These are phyloP conservation scores for Microcyclospora pomicola DNA, from an alignment of 2,329 filamentous ascomycete genomes.

Conservation along the genomic window DNA sequence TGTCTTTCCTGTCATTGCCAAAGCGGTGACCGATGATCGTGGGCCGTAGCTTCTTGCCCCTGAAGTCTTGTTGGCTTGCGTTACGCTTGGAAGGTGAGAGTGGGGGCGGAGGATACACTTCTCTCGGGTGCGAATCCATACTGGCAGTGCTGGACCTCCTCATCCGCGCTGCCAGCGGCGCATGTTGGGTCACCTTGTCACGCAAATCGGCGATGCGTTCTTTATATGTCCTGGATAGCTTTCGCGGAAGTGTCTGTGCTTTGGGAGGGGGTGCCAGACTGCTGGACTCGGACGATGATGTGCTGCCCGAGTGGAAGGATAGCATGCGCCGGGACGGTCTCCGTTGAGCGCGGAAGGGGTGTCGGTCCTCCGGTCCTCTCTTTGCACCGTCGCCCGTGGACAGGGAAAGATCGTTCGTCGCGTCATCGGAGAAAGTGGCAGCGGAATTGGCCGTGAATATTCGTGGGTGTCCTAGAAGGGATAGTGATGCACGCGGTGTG, in stretches of 20 bases:
- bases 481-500: slow-evolving; percentile 3
- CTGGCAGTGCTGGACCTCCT: slow-evolving; percentile 12
- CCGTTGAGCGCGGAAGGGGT: neutral
- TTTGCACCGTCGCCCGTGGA: neutral
- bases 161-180: slow-evolving; percentile 5
- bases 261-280: neutral
- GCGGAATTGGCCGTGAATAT: neutral
- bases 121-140: neutral
- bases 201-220: slow-evolving; percentile 4
- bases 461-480: neutral
- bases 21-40: slow-evolving; percentile 2
- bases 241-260: slow-evolving; percentile 2
- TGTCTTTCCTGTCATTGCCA: slow-evolving; percentile 19
- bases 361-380: neutral
- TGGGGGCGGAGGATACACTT: slow-evolving; percentile 1
- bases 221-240: slow-evolving; percentile 4
- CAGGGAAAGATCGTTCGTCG: neutral
- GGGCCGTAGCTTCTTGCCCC: slow-evolving; percentile 16
- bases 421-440: neutral
- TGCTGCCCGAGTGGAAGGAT: slow-evolving; percentile 1
- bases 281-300: neutral
- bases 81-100: slow-evolving; percentile 20
- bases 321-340: slow-evolving; percentile 1
- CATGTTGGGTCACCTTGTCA: slow-evolving; percentile 4
- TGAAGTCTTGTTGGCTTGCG: slow-evolving; percentile 12